Base-by-base conservation (phyloP, 768 basidiomycete species). In the Hysterangium stoloniferum region DNA sequence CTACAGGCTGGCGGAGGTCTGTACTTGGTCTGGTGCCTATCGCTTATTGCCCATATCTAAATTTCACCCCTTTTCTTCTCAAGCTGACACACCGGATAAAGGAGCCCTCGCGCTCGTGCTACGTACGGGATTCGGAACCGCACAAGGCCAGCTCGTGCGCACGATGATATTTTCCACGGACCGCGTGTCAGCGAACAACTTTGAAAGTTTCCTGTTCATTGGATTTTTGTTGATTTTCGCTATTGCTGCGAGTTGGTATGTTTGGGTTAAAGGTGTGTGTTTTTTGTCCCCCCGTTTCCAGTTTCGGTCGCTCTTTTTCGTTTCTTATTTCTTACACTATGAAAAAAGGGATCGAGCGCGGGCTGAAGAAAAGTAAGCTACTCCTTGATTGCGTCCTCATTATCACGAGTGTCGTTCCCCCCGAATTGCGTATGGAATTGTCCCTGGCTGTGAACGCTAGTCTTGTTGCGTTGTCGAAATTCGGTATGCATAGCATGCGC, bases 81-180 rank as follows among this genome's bases (percentile, higher is more conserved):
- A n/a, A 35, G 70, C 80, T 45, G 74, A 78, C 48, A 88, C 93
- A 0, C 94, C 94, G 3, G 91, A 99, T 61, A 83, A 80, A 17
- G 95, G 95, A 35, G 95, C 92, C 65, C 80, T 96, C 6, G 94
- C 92, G 7, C 72, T 93, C 37, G 93, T 98, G 11, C 76, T 97
- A 35, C 82, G 92, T 49, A 98, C 96, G 11, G 95, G 96, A 1
- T 99, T 98, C 61, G 96, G 96, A 7, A 99, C 96, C 8, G 82
- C 92, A 1, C 96, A 99, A 64, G 96, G 96, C 33, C 91, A 95
- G 66, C 81, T 99, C 29, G 94, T 99, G 28, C 75, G 95, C 38
- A 98, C 96, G 0, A 99, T 98, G 96, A 93, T 99, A 52, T 99
- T 98, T 71, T 93, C 91, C 12, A 93, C 91, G 0, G 96, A 99